Conservation (phyloP, 768 basidiomycete species). For the Pholiota conissans region DNA sequence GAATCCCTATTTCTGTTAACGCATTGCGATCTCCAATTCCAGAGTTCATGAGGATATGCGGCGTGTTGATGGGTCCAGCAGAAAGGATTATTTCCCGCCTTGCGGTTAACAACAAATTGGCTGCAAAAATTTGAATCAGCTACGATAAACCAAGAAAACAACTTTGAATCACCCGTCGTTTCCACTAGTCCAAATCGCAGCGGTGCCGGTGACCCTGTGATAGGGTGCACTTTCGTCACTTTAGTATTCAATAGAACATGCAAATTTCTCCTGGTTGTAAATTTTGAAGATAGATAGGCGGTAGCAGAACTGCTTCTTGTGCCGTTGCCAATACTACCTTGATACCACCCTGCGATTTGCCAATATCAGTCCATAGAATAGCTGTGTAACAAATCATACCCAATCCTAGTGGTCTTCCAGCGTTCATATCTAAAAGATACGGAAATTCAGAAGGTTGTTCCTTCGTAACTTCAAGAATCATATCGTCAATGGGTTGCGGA, state of each 20-base stretch:
- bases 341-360: slow-evolving; percentile 20
- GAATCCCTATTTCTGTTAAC: slow-evolving; percentile 25
- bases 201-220: neutral
- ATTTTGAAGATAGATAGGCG: slow-evolving; percentile 21
- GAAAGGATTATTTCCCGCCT: slow-evolving; percentile 54
- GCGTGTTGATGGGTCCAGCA: slow-evolving; percentile 36
- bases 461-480: slow-evolving; percentile 31
- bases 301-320: slow-evolving; percentile 25
- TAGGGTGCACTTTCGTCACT: slow-evolving; percentile 18
- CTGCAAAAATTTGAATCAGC: too few species aligned
- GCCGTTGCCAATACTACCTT: slow-evolving; percentile 21
- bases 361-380: neutral
- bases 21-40: slow-evolving; percentile 32
- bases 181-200: slow-evolving; percentile 1
- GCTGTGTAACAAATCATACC: slow-evolving; percentile 21
- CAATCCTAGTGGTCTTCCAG: slow-evolving; percentile 40
- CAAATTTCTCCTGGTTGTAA: slow-evolving; percentile 25
- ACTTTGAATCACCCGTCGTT: slow-evolving; percentile 12
- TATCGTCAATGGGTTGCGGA: slow-evolving; percentile 26
- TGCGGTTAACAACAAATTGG: slow-evolving; percentile 27
- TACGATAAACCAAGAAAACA: too few species aligned
- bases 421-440: slow-evolving; percentile 42
- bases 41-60: slow-evolving; percentile 35
- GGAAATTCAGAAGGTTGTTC: slow-evolving; percentile 33
- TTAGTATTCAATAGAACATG: slow-evolving; percentile 29